A percentile compares a stretch with the other conserved stretches of the same genome.
phyloP scores from a whole-genome alignment of 129 eudicot genomes.

The Calendula officinalis region DNA sequence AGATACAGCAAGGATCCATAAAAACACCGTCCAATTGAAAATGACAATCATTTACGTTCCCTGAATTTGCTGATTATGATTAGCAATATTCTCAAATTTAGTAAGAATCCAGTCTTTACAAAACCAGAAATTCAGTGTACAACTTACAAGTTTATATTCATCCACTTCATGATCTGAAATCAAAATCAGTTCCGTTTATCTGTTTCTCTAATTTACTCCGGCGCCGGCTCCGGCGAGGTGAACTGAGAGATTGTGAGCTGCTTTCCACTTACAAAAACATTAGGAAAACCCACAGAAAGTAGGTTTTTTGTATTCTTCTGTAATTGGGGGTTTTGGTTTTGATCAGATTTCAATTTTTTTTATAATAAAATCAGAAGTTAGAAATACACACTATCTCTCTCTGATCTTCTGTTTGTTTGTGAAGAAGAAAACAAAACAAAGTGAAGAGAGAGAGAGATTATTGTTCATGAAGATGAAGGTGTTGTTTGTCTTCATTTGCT shows the following conservation, averaged over 20 bases:
- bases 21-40: slow-evolving; percentile 21
- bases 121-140: too few species aligned
- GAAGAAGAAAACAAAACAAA: slow-evolving; percentile 26
- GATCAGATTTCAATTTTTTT: slow-evolving; percentile 20
- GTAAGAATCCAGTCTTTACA: background rate
- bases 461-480: slow-evolving; percentile 22
- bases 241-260: slow-evolving; percentile 15
- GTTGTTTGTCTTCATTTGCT: slow-evolving; percentile 31
- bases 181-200: background rate
- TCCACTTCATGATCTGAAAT: slow-evolving; percentile 17
- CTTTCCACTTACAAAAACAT: slow-evolving; percentile 10
- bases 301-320: slow-evolving; percentile 25
- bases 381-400: slow-evolving; percentile 12
- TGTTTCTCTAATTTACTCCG: background rate
- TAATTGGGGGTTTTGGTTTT: slow-evolving; percentile 14
- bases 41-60: background rate
- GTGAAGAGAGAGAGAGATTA: slow-evolving; percentile 25
- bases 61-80: slow-evolving; percentile 3
- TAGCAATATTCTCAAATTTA: background rate
- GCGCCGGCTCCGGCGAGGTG: background rate
- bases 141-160: background rate
- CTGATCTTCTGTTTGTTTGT: slow-evolving; percentile 3
- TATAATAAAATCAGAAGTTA: background rate
- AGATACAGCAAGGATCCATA: slow-evolving; percentile 15
- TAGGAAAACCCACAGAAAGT: slow-evolving; percentile 25